Evolutionary conservation across 2,329 filamentous ascomycete genomes (phyloP), one percentile per base, ranked within the genome.

Genomic region (Hirsutella thompsonii): DNA sequence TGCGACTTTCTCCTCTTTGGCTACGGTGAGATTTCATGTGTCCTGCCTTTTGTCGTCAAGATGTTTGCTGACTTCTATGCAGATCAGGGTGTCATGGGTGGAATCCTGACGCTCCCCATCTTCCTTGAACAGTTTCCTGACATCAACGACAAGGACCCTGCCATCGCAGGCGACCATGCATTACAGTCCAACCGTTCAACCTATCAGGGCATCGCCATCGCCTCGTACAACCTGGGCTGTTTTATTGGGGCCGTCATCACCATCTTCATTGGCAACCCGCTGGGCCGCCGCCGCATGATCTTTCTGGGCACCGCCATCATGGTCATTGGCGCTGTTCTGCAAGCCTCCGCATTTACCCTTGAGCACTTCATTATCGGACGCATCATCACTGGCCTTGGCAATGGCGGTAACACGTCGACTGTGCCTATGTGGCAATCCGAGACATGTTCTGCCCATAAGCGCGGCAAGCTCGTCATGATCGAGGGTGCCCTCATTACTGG

Each of bases 51-150:
- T 9, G 4, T 16, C n/a, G 16, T n/a, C n/a, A 18, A 19, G 13
- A 9, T 18, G 10, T 19, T 16, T 6, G 13, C 36, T 37, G 23
- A 41, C 30, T 39, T 9, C n/a, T 18, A n/a, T 23, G 1, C 70
- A 79, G 82, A 86, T 57, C 80, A 83, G 59, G 79, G 82, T 54
- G 80, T 86, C 9, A 87, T 84, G 70, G 83, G 80, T 36, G 79
- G 79, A 42, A 76, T 90, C 47, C 64, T 90, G 42, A 85, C 81
- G 3, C 70, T 89, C 9, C 61, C 64, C 21, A 61, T 74, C 49
- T 80, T 81, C 54, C 64, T 79, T 16, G 44, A 52, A 1, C 75
- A 71, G 52, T 81, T 81, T 58, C 60, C 75, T 32, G 72, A 71
- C 4, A 65, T 49, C 52, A 61, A 70, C 18, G 60, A 69, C 5